A percentile compares a stretch with the other conserved stretches of the same genome.
These are phyloP conservation scores for Coemansia sp. DNA, from an alignment of 192 early-diverging fungal genomes.

Conservation along the genomic window DNA sequence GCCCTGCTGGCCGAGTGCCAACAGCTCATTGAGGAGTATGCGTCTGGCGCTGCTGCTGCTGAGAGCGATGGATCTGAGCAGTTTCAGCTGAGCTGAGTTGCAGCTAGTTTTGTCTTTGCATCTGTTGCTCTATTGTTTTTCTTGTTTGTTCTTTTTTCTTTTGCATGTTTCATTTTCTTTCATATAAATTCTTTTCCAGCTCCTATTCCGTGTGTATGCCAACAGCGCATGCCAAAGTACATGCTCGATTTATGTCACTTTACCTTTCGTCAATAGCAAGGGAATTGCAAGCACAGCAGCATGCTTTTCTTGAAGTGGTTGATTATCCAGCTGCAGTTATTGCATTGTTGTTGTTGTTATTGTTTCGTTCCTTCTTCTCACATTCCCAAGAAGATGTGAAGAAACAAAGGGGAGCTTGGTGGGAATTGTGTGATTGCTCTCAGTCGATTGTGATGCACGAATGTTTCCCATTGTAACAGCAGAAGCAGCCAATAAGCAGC, in stretches of 20 bases:
- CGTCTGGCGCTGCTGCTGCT: conserved; percentile 17
- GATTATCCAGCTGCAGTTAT: too few relatives aligned
- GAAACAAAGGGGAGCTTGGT: not conserved
- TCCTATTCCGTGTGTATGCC: too few relatives aligned
- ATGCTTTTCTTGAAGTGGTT: too few relatives aligned
- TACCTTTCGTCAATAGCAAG: too few relatives aligned
- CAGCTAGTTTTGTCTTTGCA: too few relatives aligned
- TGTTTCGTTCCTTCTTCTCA: too few relatives aligned
- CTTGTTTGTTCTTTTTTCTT: not conserved
- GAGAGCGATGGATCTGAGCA: conserved; percentile 17
- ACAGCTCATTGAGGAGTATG: conserved; percentile 49
- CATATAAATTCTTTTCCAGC: not conserved
- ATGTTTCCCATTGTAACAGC: not conserved
- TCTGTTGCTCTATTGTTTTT: not conserved
- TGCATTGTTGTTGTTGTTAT: too few relatives aligned
- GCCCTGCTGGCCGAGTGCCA: conserved; percentile 47
- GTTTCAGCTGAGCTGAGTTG: conserved; percentile 5
- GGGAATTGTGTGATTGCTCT: conserved; percentile 6
- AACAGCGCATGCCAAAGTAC: too few relatives aligned
- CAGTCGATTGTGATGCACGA: not conserved
- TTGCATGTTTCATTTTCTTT: conserved; percentile 1
- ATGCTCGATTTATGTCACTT: too few relatives aligned
- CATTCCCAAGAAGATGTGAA: too few relatives aligned
- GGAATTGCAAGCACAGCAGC: too few relatives aligned
- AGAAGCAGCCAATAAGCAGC: conserved; percentile 4